Base-by-base conservation (phyloP, 75 land plant genomes). In the Picea sitchensis region DNA sequence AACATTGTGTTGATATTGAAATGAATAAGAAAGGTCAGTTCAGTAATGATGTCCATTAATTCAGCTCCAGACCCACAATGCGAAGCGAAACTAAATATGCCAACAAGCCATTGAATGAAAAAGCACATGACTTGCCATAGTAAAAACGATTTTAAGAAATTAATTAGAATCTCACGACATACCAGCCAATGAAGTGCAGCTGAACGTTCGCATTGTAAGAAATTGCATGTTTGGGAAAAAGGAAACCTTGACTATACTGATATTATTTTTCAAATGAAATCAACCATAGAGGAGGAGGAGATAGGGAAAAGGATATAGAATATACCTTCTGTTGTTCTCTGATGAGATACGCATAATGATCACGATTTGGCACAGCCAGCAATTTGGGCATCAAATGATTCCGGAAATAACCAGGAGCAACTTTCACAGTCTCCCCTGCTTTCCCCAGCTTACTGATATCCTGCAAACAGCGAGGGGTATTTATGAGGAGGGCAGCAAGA, bases 391-490 rank as follows among this genome's bases (percentile, higher is more conserved):
- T 92, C 83, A 95, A 73, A 65, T 91, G 82, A 81, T 97, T 97
- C 18, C 98, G 90, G 41, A 94, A 97, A 73, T 95, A 88, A 1
- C 99, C 99, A 1, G 98, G 93, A 63, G 99, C 93, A 76, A 97
- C 99, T 80, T 88, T 91, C 78, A 97, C 99, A 23, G 90, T 88
- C 77, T 97, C 96, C 51, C 99, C 99, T 51, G 98, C 91, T 74
- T 81, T 81, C 23, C 92, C 92, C 38, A 91, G 75, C 77, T 85
- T 86, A 73, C 86, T 80, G 4, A 91, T 78, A 32, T 76, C 75
- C 92, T 90, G 80, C 56, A 47, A 8, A 51, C 11, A 51, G 56
- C 12, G 9, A 1, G 56, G 2, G 56, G 12, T 51, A 51, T 51
- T 51, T 51, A 51, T 51, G 11, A 51, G 56, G 13, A 21, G 1